Base-by-base conservation (phyloP, 2,329 filamentous ascomycete genomes). In the Triangularia verruculosa region DNA sequence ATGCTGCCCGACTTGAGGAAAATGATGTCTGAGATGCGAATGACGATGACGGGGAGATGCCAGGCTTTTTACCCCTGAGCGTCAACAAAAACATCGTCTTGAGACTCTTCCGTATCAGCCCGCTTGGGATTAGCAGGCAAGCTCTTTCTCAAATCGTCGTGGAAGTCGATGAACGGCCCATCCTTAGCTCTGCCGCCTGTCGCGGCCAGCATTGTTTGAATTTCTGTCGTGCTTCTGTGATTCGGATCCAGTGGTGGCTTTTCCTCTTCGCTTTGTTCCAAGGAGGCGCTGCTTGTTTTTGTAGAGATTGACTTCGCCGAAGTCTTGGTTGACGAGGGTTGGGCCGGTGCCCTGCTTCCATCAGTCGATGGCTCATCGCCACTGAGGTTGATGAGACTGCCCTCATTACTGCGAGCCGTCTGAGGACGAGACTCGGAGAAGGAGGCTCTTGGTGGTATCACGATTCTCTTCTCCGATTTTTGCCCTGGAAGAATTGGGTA, bases 401-500 rank as follows among this genome's bases (percentile, higher is more conserved):
- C 74, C 22, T 71, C 69, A 9, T 68, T 70, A 27, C 70, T 68
- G 32, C 56, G 59, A 22, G 43, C 57, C 27, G 59, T 61, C 67
- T 43, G 64, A 68, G 54, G 68, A 63, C 12, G 68, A 63, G 53
- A 59, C 13, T 71, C 67, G 2, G 67, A 68, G 2, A 67, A 54
- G 4, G 72, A 70, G 12, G 72, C 64, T 57, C 79, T 78, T 65
- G 83, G 79, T 65, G 87, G 83, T 63, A 89, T 86, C 67, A 83
- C 74, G 69, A 84, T 84, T 74, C 82, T 79, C 61, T 82, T 77
- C 51, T 78, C 77, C 24, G 79, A 75, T 70, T 83, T 86, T 74
- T 97, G 92, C 30, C 92, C 93, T 43, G 86, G 86, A 25, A 98
- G 74, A 64, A 99, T 90, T 1, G 95, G 92, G 59, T 92, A 90